Conservation (phyloP, 1,139 yeast genomes). For the Taphrina communis region DNA sequence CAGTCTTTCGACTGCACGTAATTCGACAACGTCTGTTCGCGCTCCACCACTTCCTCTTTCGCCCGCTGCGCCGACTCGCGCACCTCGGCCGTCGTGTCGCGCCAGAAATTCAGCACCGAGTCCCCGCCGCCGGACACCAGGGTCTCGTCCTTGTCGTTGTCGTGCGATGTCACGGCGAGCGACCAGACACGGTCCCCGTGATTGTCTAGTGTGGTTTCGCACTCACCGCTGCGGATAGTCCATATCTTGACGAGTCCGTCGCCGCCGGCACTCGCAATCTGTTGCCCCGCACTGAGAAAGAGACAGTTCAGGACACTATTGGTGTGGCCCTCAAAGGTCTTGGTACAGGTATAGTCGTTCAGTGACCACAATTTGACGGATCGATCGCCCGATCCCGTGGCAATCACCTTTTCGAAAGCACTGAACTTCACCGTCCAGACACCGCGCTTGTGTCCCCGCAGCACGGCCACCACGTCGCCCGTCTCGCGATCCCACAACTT, state of each 20-base stretch:
- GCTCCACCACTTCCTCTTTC: slow-evolving; percentile 67
- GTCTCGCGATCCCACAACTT: slow-evolving; percentile 82
- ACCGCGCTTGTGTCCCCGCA: slow-evolving; percentile 91
- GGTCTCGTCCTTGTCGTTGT: slow-evolving; percentile 57
- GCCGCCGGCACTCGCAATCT: slow-evolving; percentile 84
- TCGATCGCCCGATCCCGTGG: slow-evolving; percentile 87
- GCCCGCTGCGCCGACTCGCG: slow-evolving; percentile 59
- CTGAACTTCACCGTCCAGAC: slow-evolving; percentile 90
- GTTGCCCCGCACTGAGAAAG: slow-evolving; percentile 70
- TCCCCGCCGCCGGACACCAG: slow-evolving; percentile 93
- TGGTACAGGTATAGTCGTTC: slow-evolving; percentile 71
- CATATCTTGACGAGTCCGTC: slow-evolving; percentile 92
- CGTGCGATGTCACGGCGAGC: slow-evolving; percentile 63
- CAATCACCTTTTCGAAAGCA: slow-evolving; percentile 72
- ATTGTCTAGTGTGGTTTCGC: slow-evolving; percentile 80
- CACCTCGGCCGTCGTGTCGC: slow-evolving; percentile 78
- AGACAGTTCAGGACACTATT: slow-evolving; percentile 85
- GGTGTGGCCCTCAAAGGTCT: slow-evolving; percentile 92
- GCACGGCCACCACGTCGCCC: slow-evolving; percentile 83
- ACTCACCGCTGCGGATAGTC: slow-evolving; percentile 80
- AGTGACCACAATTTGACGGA: slow-evolving; percentile 89
- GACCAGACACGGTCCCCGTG: slow-evolving; percentile 98
- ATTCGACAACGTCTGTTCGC: slow-evolving; percentile 83
- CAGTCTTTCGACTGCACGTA: slow-evolving; percentile 74
- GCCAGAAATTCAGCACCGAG: slow-evolving; percentile 87